These are phyloP conservation scores for Fusarium chuoi DNA, from an alignment of 2,329 filamentous ascomycete genomes.

Conservation along the genomic window DNA sequence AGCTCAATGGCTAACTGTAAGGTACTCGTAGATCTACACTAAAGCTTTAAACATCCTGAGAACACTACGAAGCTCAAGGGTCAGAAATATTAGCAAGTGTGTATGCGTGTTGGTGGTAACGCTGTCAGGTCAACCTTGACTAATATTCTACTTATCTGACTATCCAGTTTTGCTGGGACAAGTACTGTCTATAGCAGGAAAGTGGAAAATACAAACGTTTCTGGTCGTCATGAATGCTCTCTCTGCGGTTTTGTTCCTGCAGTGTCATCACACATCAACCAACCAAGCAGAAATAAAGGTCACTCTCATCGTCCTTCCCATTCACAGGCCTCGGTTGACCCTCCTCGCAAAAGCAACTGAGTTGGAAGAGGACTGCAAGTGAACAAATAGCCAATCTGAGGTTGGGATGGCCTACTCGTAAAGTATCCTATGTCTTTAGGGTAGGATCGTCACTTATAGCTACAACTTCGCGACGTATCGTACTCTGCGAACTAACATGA, in stretches of 20 bases:
- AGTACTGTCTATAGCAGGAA: background rate
- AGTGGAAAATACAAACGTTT: background rate
- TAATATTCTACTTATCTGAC: background rate
- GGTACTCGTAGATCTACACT: no score
- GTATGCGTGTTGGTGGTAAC: background rate
- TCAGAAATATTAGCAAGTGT: no score
- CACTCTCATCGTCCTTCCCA: background rate
- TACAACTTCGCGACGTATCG: background rate
- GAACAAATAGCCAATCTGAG: background rate
- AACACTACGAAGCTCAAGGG: background rate
- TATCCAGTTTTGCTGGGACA: fast-evolving
- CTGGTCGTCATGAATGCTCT: background rate
- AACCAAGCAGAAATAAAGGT: background rate
- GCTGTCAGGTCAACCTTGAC: background rate
- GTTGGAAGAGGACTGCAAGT: background rate
- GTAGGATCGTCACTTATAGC: background rate
- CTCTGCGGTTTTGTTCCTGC: background rate
- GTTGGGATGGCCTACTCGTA: background rate
- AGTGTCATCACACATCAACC: background rate
- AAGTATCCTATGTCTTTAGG: background rate
- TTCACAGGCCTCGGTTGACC: background rate
- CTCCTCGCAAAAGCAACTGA: background rate
- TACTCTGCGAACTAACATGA: background rate
- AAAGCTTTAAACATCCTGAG: background rate
- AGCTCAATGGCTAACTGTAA: background rate